phyloP scores from a whole-genome alignment of 2,329 filamentous ascomycete species.

The Colletotrichum euphorbiae region DNA sequence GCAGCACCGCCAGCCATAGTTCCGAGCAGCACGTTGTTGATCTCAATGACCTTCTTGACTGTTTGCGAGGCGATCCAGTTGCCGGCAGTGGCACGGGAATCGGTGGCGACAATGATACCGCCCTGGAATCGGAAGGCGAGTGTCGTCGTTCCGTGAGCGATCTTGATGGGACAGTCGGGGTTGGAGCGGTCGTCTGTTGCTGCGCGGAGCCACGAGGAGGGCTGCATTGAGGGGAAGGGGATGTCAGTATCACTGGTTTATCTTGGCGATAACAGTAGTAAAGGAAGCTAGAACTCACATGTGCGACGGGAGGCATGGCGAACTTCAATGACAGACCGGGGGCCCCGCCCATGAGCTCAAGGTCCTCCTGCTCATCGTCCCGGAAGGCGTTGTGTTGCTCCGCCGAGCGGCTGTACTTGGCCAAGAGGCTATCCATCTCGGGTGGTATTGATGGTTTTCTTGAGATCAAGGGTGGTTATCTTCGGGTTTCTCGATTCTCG shows the following conservation, averaged over 20 bases:
- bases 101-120: constrained; percentile 97
- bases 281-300: constrained; percentile 67
- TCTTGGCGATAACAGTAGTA: background rate
- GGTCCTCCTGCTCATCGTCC: constrained; percentile 74
- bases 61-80: constrained; percentile 99
- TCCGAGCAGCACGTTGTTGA: constrained; percentile 92
- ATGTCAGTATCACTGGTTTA: constrained; percentile 27
- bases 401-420: constrained; percentile 86
- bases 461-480: background rate
- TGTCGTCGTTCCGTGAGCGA: constrained; percentile 98
- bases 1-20: constrained; percentile 99
- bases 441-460: background rate
- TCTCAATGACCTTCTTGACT: constrained; percentile 99
- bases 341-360: constrained; percentile 71
- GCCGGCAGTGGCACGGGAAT: constrained; percentile 95
- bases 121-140: constrained; percentile 98
- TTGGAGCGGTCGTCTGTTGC: constrained; percentile 98
- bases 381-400: constrained; percentile 70
- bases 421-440: constrained; percentile 91
- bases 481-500: constrained; percentile 27
- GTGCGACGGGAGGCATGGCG: constrained; percentile 90
- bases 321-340: constrained; percentile 90
- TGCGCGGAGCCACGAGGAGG: constrained; percentile 93
- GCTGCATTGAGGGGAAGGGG: constrained; percentile 60
- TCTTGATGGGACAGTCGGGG: constrained; percentile 98